A percentile compares a stretch with the other conserved stretches of the same genome.
These are phyloP conservation scores for Sphaceloma murrayae DNA, from an alignment of 2,329 filamentous ascomycete genomes.

Conservation along the genomic window DNA sequence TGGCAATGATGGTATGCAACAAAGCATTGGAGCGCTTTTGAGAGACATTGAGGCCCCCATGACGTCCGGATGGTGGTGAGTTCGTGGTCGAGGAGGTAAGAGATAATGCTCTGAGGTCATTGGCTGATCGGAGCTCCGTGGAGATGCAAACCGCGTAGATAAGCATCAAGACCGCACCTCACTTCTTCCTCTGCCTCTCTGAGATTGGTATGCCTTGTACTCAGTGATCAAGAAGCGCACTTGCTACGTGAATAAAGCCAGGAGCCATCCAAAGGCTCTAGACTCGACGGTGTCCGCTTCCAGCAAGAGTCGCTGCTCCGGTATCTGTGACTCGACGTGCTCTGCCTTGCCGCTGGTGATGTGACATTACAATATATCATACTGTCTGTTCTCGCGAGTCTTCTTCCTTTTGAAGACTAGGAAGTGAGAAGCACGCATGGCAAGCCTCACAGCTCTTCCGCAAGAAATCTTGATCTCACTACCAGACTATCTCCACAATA, in stretches of 20 bases:
- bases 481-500: slow-evolving; percentile 24
- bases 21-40: background rate
- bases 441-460: background rate
- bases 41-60: background rate
- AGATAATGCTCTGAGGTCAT: slow-evolving; percentile 14
- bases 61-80: slow-evolving; percentile 2
- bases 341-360: too few species aligned
- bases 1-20: background rate
- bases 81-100: slow-evolving; percentile 7
- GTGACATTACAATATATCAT: too few species aligned
- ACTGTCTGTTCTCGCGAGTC: too few species aligned
- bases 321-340: too few species aligned
- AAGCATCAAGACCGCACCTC: too few species aligned
- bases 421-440: background rate
- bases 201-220: too few species aligned
- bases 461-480: slow-evolving; percentile 14
- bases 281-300: too few species aligned
- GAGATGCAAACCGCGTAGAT: slow-evolving; percentile 8
- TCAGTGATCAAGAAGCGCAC: too few species aligned
- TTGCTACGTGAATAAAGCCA: too few species aligned
- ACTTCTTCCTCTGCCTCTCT: too few species aligned
- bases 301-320: too few species aligned
- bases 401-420: background rate
- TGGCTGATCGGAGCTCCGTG: slow-evolving; percentile 14
- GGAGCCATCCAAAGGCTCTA: too few species aligned